Percentiles rank a stretch among this genome's conserved stretches.
Conservation (phyloP, 1,284 basidiomycete genomes). For the Malassezia nana region DNA sequence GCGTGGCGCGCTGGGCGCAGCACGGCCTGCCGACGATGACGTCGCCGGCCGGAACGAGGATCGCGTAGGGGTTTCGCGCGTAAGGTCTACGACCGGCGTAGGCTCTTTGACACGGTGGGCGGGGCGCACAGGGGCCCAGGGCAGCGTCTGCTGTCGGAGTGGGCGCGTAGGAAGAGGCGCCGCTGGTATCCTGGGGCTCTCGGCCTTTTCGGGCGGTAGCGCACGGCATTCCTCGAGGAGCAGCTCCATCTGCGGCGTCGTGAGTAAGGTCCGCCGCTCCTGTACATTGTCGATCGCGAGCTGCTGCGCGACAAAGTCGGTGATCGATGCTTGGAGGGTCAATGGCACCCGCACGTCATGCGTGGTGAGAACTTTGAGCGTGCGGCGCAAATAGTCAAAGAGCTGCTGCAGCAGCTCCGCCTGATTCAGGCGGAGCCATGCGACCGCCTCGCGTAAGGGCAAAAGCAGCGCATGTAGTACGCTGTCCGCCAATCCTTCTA, state of each 20-base stretch:
- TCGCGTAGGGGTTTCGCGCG: neutral
- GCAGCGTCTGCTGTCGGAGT: slow-evolving; percentile 18
- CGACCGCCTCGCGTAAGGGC: slow-evolving; percentile 33
- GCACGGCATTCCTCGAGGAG: slow-evolving; percentile 22
- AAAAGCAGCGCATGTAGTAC: slow-evolving; percentile 24
- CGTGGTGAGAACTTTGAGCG: slow-evolving; percentile 27
- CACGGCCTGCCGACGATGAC: slow-evolving; percentile 8
- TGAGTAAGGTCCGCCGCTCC: slow-evolving; percentile 31
- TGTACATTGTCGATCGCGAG: slow-evolving; percentile 25
- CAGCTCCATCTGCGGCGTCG: slow-evolving; percentile 31
- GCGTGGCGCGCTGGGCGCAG: slow-evolving; percentile 18
- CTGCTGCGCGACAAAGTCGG: slow-evolving; percentile 37
- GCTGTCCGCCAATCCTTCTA: neutral
- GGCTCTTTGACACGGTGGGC: neutral
- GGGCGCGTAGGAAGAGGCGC: slow-evolving; percentile 16
- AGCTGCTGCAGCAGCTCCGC: slow-evolving; percentile 41
- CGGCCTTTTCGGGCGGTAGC: slow-evolving; percentile 20
- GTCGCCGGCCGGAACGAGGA: slow-evolving; percentile 4
- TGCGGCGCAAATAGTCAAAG: slow-evolving; percentile 32
- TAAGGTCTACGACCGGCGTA: slow-evolving; percentile 9
- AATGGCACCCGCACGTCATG: slow-evolving; percentile 25
- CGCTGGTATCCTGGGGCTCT: slow-evolving; percentile 4
- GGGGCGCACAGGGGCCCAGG: neutral
- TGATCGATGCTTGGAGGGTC: slow-evolving; percentile 27
- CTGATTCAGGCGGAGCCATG: slow-evolving; percentile 47